A percentile compares a stretch with the other conserved stretches of the same genome.
phyloP scores from a whole-genome alignment of 345 rosid species.

The Lepidium africanum region DNA sequence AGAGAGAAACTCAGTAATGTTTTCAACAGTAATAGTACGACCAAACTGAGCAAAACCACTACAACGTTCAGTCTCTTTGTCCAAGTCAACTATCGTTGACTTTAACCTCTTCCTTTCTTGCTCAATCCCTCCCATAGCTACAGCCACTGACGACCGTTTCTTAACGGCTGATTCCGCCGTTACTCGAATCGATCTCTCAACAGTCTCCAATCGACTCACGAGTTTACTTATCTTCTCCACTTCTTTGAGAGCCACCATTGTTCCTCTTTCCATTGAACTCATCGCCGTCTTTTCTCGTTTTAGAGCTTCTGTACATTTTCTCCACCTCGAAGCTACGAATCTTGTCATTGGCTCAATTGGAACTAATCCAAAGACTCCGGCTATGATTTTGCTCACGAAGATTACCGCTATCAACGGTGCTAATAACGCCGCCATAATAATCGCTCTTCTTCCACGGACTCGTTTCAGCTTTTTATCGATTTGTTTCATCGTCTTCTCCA shows the following conservation, averaged over 20 bases:
- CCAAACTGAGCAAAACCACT: constrained; percentile 3
- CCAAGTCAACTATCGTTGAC: constrained; percentile 8
- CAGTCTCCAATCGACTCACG: neutral
- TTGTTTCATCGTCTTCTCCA: neutral
- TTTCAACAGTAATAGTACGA: neutral
- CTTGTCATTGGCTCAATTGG: neutral
- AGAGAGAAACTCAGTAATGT: neutral
- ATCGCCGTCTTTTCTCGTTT: constrained; percentile 9
- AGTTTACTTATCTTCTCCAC: neutral
- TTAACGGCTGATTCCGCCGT: neutral
- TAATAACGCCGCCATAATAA: neutral
- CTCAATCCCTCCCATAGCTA: neutral
- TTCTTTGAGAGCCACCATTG: neutral
- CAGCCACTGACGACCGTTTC: neutral
- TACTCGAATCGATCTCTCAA: neutral
- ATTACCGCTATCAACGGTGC: neutral
- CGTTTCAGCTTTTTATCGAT: constrained; percentile 6
- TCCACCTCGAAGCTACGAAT: neutral
- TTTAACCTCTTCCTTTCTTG: neutral
- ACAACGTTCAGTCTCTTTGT: neutral
- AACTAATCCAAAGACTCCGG: neutral
- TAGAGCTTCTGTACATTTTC: neutral
- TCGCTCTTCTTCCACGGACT: neutral
- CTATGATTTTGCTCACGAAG: neutral
- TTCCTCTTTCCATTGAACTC: constrained; percentile 16